Evolutionary conservation across 163 green algal genomes (phyloP), one percentile per base, ranked within the genome.

Genomic region (Chlorella variabilis): DNA sequence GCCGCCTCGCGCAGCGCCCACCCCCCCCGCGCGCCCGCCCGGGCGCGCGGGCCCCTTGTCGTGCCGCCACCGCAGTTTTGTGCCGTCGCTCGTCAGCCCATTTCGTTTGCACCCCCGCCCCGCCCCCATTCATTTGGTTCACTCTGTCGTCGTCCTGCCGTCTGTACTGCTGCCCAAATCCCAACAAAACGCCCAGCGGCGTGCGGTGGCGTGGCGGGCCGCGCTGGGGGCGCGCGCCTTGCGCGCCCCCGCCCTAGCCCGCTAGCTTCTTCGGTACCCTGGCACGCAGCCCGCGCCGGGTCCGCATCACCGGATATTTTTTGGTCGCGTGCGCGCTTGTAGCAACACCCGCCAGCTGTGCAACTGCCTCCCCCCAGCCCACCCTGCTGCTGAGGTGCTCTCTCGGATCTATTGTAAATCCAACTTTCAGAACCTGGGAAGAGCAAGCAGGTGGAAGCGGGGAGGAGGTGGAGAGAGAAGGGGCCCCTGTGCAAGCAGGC

Each of bases 61-160:
- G n/a, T 5, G 67, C n/a, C 1, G 41, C 27, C 67, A 38, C 27
- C 38, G 67, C 11, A 75, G 67, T 75, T 75, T 75, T 75, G 67
- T 15, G 54, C 54, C 45, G 45, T 54, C 65, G 33, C 65, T 51
- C 33, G 51, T 62, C 51, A 62, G 7, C 51, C 41, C 42, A 58
- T 75, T 75, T 75, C 67, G 42, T 75, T 75, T 58, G 13, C 39
- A 4, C 27, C 62, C 33, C 23, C 31, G 31, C 45, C 34, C 62
- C 33, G 29, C 34, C 62, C 27, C 62, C 29, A 54, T 51, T 54
- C 41, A 75, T 75, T 61, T 75, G 67, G 66, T 73, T 73, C 38
- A 18, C 65, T n/a, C 59, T 39, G 8, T 38, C 59, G 27, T 38
- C n/a, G 59, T 38, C 29, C 54, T 29, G 59, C 59, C 59, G n/a